Evolutionary conservation across 192 early-diverging fungal species (phyloP), one percentile per base, ranked within the genome.

Genomic region (Podila verticillata): DNA sequence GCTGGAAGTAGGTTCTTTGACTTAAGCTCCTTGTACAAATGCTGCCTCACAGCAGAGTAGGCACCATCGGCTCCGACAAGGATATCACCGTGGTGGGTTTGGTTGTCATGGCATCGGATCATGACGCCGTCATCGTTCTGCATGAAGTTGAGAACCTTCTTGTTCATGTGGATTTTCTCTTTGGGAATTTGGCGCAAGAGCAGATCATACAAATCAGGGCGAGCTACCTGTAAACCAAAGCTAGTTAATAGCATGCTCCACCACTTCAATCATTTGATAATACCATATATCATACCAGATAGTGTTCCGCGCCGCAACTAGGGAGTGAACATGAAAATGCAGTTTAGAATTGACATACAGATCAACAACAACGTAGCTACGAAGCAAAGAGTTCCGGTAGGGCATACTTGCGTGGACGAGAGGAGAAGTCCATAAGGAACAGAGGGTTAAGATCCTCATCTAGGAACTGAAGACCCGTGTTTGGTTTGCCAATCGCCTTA

Each of bases 21-120:
- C 29, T 56, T 26, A 5, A 65, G 28, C 8, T 65, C 48, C 24
- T 47, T 36, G 49, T 48, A 65, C 10, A 65, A 48, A 2, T 26
- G 13, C 64, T 65, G 48, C 2, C 64, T 48, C 10, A 65, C 64
- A 31, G 64, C 49, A 1, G 39, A 48, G n/a, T 65, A 65, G 0
- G 30, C 64, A n/a, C 64, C 64, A 65, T 65, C 64, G 49, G 64
- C 64, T 1, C 64, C 64, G 15, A 65, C 48, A 51, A 65, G 48
- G 7, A 65, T 32, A 32, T 65, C 64, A 22, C 64, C 64, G 7
- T 54, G 26, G 7, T 24, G 7, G 3, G 5, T 47, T 9, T 35
- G 28, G 29, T 54, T 54, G 49, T 65, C 64, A n/a, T 36, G 31
- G 49, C 44, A 65, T 17, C 7, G 26, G 64, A 65, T 65, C 64